Conservation (phyloP, 768 basidiomycete genomes). For the Ramaria rubella region DNA sequence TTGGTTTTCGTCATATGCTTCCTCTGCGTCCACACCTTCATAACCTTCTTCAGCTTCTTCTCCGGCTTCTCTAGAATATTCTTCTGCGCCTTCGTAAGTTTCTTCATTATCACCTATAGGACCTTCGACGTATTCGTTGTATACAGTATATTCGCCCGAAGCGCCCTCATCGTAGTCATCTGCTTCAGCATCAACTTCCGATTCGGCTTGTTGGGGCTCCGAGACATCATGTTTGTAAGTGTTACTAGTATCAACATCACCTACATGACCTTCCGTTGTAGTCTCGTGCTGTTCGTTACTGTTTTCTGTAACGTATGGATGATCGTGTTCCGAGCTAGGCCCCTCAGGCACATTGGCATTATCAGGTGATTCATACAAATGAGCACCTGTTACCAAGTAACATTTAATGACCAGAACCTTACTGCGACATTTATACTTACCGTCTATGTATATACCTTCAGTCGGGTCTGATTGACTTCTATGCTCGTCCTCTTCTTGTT, state of each 20-base stretch:
- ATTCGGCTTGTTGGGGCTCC: background rate
- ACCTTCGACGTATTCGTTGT: background rate
- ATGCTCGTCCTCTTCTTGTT: conserved; percentile 4
- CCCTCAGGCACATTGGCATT: background rate
- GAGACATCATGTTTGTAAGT: background rate
- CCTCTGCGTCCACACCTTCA: background rate
- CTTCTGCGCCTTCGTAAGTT: background rate
- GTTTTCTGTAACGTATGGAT: background rate
- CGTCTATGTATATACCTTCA: background rate
- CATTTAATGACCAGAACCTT: background rate
- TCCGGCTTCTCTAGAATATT: background rate
- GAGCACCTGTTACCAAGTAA: background rate
- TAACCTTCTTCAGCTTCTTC: conserved; percentile 1
- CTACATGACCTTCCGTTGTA: background rate
- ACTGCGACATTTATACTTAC: background rate
- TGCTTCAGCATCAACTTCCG: background rate
- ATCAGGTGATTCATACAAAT: background rate
- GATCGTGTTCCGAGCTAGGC: background rate
- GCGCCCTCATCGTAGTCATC: background rate
- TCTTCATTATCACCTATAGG: background rate
- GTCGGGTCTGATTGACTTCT: background rate
- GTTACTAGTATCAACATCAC: background rate
- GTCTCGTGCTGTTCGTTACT: background rate
- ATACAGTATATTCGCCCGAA: background rate
- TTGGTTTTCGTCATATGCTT: background rate